Conservation (phyloP, 441 rosid genomes). For the Euphorbia corollata region DNA sequence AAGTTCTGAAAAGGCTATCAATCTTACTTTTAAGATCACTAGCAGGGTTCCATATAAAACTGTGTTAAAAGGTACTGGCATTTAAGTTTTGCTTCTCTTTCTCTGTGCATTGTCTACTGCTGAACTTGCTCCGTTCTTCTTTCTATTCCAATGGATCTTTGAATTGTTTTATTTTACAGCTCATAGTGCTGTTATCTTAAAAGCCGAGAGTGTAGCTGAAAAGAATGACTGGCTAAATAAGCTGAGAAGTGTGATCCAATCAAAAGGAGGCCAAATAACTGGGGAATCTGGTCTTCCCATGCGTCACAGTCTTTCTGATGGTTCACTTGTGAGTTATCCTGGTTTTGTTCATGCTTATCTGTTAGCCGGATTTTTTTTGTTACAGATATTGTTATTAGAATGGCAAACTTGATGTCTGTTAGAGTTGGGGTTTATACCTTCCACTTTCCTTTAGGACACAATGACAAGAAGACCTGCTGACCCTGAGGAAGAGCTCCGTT, state of each 20-base stretch:
- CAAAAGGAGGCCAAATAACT: constrained; percentile 59
- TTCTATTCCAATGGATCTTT: constrained; percentile 1
- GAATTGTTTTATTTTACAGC: constrained; percentile 47
- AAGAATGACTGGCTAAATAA: constrained; percentile 84
- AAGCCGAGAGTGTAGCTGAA: constrained; percentile 84
- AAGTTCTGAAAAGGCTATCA: constrained; percentile 54
- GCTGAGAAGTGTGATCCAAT: constrained; percentile 57
- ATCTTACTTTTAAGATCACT: constrained; percentile 74
- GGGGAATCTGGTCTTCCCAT: constrained; percentile 49
- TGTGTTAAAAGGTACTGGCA: constrained; percentile 68
- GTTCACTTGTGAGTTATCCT: constrained; percentile 80
- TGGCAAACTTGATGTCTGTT: neutral
- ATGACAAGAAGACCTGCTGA: constrained; percentile 90
- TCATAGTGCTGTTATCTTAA: constrained; percentile 66
- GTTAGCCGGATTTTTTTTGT: neutral
- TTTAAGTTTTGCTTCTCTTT: constrained; percentile 8
- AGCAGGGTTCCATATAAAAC: constrained; percentile 90
- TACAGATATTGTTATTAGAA: neutral
- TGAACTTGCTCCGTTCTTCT: neutral
- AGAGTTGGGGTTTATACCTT: neutral
- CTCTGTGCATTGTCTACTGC: neutral
- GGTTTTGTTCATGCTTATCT: constrained; percentile 10
- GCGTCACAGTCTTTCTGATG: constrained; percentile 95
- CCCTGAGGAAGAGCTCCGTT: constrained; percentile 98
- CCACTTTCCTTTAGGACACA: constrained; percentile 53